These are phyloP conservation scores for Neoboletus magnificus DNA, from an alignment of 768 basidiomycete species.

Conservation along the genomic window DNA sequence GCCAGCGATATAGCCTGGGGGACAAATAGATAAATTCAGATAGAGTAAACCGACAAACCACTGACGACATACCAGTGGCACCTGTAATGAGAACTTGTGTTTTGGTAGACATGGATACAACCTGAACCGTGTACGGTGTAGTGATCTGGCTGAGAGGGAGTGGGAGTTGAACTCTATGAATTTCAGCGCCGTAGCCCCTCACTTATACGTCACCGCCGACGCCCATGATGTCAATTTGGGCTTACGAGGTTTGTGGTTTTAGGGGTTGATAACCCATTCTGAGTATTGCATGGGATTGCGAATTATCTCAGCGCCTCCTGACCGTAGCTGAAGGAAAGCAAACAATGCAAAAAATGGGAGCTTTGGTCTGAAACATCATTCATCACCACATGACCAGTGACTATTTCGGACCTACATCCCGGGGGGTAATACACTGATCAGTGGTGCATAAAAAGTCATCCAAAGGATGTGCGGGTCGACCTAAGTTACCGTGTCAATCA, in stretches of 20 bases:
- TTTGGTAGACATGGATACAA: slow-evolving; percentile 15
- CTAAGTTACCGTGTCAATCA: neutral
- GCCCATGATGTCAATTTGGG: neutral
- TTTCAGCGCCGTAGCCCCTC: neutral
- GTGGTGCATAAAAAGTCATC: neutral
- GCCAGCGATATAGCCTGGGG: slow-evolving; percentile 34
- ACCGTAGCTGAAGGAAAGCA: too few species aligned
- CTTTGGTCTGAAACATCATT: too few species aligned
- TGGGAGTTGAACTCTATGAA: neutral
- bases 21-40: neutral
- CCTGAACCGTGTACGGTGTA: neutral
- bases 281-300: too few species aligned
- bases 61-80: slow-evolving; percentile 15
- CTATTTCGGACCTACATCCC: neutral
- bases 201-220: slow-evolving; percentile 1
- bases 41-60: neutral
- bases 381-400: too few species aligned
- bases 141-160: neutral
- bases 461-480: neutral
- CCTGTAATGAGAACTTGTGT: slow-evolving; percentile 21
- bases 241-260: neutral
- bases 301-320: too few species aligned
- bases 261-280: too few species aligned
- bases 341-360: too few species aligned
- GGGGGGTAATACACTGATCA: neutral